Conservation (phyloP, 2,329 filamentous ascomycete genomes). For the Neonectria hederae region DNA sequence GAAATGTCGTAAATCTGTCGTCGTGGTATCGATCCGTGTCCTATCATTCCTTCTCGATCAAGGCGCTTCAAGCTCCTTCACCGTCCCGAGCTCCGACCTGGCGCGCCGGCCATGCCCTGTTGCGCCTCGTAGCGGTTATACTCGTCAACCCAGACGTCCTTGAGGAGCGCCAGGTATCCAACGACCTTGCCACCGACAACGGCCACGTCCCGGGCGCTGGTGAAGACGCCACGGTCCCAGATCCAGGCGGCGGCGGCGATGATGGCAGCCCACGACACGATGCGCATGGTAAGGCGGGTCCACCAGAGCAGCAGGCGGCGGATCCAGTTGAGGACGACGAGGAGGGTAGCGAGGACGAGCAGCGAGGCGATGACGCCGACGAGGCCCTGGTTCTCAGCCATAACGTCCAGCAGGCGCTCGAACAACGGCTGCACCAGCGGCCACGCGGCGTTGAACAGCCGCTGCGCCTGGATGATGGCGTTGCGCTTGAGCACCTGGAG, state of each 20-base stretch:
- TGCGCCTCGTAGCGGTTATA: slow-evolving; percentile 66
- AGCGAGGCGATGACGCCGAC: slow-evolving; percentile 47
- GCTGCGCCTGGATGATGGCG: slow-evolving; percentile 43
- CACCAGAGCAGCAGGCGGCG: slow-evolving; percentile 80
- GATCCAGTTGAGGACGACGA: slow-evolving; percentile 76
- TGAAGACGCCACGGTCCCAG: slow-evolving; percentile 72
- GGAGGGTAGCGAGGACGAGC: slow-evolving; percentile 57
- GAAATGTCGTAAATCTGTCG: slow-evolving; percentile 13
- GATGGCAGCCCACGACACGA: slow-evolving; percentile 72
- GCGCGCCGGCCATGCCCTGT: slow-evolving; percentile 43
- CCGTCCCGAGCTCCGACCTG: slow-evolving; percentile 31
- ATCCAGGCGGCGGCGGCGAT: slow-evolving; percentile 63
- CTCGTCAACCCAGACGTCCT: slow-evolving; percentile 65
- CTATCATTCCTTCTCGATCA: neutral
- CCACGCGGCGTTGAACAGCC: slow-evolving; percentile 45
- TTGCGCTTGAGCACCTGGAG: slow-evolving; percentile 53
- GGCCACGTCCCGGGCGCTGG: slow-evolving; percentile 68
- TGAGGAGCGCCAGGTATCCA: slow-evolving; percentile 59
- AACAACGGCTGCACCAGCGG: slow-evolving; percentile 56
- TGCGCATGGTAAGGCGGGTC: slow-evolving; percentile 70
- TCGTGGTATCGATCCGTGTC: slow-evolving; percentile 18
- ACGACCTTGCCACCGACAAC: slow-evolving; percentile 54
- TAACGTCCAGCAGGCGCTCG: slow-evolving; percentile 49
- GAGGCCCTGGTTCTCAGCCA: slow-evolving; percentile 48
- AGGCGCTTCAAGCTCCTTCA: neutral